Percentiles rank a stretch among this genome's conserved stretches.
Evolutionary conservation across 1,139 yeast genomes (phyloP).

Genomic region (Saccharomyces hybrid): DNA sequence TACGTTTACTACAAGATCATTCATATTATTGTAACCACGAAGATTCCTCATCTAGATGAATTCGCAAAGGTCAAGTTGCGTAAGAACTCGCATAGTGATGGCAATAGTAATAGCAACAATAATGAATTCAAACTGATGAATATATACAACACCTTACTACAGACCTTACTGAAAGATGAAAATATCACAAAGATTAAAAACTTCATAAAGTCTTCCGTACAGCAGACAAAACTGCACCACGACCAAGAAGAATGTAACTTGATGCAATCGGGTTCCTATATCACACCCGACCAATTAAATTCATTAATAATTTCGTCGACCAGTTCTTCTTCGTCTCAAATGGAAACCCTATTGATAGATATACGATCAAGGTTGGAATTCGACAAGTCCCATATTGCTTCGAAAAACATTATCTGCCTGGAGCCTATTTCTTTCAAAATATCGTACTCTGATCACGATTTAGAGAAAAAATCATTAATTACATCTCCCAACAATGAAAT

Average conservation of each 20-base stretch:
- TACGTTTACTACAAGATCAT: slow-evolving; percentile 32
- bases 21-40: slow-evolving; percentile 24
- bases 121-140: slow-evolving; percentile 20
- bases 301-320: not conserved
- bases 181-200: slow-evolving; percentile 22
- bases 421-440: slow-evolving; percentile 55
- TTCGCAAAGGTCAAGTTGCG: slow-evolving; percentile 13
- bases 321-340: not conserved
- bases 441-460: slow-evolving; percentile 47
- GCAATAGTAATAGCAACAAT: slow-evolving; percentile 14
- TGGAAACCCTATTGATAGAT: slow-evolving; percentile 49
- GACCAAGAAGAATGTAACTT: slow-evolving; percentile 2
- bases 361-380: slow-evolving; percentile 54
- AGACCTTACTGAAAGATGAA: slow-evolving; percentile 24
- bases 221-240: not conserved
- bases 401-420: slow-evolving; percentile 51
- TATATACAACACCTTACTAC: slow-evolving; percentile 27
- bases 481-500: slow-evolving; percentile 50
- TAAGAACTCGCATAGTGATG: slow-evolving; percentile 8
- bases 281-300: slow-evolving; percentile 13
- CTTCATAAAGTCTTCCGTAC: not conserved
- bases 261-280: slow-evolving; percentile 14
- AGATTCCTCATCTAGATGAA: slow-evolving; percentile 22
- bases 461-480: slow-evolving; percentile 50
- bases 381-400: slow-evolving; percentile 51